phyloP scores from a whole-genome alignment of 345 rosid species.

The Atalantia buxifolia region DNA sequence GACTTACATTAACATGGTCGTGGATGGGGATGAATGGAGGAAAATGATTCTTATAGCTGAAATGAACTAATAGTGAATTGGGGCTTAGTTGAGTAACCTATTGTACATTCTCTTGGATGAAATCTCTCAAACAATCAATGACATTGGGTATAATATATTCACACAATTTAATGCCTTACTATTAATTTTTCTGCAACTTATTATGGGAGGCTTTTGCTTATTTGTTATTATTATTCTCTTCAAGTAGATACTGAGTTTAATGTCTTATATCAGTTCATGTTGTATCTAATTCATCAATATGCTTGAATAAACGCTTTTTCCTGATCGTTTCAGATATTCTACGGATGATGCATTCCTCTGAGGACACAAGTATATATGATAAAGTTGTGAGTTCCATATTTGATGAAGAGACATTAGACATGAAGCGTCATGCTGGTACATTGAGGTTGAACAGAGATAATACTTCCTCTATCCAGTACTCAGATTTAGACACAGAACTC shows the following conservation, averaged over 20 bases:
- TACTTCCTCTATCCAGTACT: slow-evolving; percentile 47
- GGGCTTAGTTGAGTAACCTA: background rate
- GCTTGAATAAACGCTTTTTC: slow-evolving; percentile 25
- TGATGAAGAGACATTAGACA: slow-evolving; percentile 60
- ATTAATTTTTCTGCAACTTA: background rate
- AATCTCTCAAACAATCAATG: background rate
- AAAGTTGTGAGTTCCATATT: slow-evolving; percentile 82
- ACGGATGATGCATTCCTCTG: slow-evolving; percentile 78
- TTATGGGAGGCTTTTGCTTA: background rate
- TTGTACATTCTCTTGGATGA: background rate
- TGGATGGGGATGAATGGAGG: background rate
- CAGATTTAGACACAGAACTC: slow-evolving; percentile 64
- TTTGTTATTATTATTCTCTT: background rate
- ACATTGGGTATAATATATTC: background rate
- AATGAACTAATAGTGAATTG: background rate
- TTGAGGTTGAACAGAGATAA: slow-evolving; percentile 34
- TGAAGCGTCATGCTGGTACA: slow-evolving; percentile 43
- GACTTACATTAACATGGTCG: background rate
- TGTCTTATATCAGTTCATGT: background rate
- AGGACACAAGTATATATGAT: slow-evolving; percentile 81
- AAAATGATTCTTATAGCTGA: background rate
- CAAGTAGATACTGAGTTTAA: background rate
- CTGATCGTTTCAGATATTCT: slow-evolving; percentile 58
- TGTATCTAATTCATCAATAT: background rate
- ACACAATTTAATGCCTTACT: background rate